Conservation (phyloP, 495 filamentous ascomycete genomes). For the Geopyxis carbonaria region DNA sequence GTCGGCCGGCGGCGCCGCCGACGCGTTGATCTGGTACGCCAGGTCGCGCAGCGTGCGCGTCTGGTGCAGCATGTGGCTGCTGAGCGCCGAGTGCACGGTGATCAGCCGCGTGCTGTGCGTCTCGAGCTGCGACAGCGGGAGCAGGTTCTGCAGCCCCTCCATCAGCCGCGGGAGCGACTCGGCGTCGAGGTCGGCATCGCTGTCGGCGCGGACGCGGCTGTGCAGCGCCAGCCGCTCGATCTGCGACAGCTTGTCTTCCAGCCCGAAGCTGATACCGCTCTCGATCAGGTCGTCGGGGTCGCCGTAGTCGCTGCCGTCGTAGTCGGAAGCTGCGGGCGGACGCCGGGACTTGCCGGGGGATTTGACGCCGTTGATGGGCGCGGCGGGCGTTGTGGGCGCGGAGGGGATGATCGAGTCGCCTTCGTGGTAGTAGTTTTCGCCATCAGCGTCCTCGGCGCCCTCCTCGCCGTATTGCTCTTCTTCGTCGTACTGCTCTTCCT, state of each 20-base stretch:
- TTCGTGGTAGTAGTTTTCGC: conserved; percentile 1
- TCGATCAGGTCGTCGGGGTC: conserved; percentile 20
- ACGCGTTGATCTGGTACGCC: conserved; percentile 40
- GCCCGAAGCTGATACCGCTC: conserved; percentile 4
- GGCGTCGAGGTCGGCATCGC: no score
- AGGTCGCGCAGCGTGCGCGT: conserved; percentile 66
- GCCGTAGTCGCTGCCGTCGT: conserved; percentile 45
- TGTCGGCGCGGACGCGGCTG: conserved; percentile 11
- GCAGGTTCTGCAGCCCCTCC: conserved; percentile 56
- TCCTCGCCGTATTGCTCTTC: conserved; percentile 10
- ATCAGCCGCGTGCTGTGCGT: conserved; percentile 44
- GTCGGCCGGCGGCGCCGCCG: conserved; percentile 35
- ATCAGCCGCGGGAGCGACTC: conserved; percentile 32
- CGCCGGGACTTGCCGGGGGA: background rate
- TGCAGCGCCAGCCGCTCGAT: conserved; percentile 19
- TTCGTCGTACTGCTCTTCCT: conserved; percentile 37
- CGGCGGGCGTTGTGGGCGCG: background rate
- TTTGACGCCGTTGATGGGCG: background rate
- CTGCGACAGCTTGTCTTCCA: conserved; percentile 24
- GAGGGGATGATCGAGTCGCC: background rate
- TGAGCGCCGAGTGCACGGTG: conserved; percentile 70
- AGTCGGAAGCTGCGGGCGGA: conserved; percentile 25
- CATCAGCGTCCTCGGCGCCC: background rate
- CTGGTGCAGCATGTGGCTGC: conserved; percentile 70
- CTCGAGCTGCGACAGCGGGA: conserved; percentile 44